A percentile compares a stretch with the other conserved stretches of the same genome.
Conservation (phyloP, 225 moss, liverwort and hornwort genomes). For the Straminergon stramineum region DNA sequence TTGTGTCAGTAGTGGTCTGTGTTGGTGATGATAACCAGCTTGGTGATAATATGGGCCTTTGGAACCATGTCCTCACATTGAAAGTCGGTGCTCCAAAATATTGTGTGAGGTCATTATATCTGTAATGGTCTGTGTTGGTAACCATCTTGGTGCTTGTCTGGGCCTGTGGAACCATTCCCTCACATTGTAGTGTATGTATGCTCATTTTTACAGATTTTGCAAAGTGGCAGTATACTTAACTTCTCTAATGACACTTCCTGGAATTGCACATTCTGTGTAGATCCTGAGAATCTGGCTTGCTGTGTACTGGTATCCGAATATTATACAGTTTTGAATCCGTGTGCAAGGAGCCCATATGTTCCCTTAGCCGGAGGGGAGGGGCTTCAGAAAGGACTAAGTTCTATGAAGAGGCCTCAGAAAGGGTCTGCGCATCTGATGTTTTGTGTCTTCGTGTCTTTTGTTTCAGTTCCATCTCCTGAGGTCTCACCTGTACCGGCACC, state of each 20-base stretch:
- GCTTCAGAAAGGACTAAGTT: no score
- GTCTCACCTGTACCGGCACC: background rate
- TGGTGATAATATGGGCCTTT: background rate
- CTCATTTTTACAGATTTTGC: background rate
- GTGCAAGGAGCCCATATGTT: background rate
- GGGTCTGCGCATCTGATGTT: background rate
- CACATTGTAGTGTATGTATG: background rate
- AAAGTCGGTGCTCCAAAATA: background rate
- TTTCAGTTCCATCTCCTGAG: slow-evolving; percentile 9
- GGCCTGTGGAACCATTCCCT: no score
- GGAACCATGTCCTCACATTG: background rate
- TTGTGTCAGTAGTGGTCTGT: background rate
- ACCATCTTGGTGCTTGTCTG: no score
- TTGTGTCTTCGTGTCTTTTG: background rate
- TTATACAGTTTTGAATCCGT: background rate
- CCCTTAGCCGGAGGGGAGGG: no score
- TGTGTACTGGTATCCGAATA: background rate
- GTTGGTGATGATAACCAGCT: background rate
- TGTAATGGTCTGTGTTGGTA: background rate
- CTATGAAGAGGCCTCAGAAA: background rate
- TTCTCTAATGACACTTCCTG: no score
- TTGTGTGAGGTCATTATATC: background rate
- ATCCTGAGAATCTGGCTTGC: background rate
- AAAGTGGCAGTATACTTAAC: no score
- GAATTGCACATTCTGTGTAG: background rate